Conservation (phyloP, 495 filamentous ascomycete species). For the Talaromyces ruber region DNA sequence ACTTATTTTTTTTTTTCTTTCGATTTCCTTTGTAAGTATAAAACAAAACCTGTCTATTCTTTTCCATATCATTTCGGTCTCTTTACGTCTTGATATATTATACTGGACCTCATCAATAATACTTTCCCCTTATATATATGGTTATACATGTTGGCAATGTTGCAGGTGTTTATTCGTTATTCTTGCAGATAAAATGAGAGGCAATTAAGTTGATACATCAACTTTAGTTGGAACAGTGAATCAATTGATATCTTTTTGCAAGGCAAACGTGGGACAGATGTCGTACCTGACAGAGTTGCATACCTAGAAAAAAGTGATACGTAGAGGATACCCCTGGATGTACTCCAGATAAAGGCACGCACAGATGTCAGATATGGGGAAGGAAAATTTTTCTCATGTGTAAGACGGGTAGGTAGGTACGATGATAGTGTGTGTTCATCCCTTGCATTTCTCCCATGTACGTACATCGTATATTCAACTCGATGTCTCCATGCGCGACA, state of each 20-base stretch:
- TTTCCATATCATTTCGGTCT: not conserved
- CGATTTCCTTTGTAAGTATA: conserved; percentile 1
- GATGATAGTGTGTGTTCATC: not conserved
- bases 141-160: not conserved
- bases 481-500: not conserved
- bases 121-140: not conserved
- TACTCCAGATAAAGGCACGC: not conserved
- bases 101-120: not conserved
- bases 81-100: not conserved
- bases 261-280: not conserved
- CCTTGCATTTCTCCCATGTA: not conserved
- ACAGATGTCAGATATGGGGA: not conserved
- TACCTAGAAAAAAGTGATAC: not conserved
- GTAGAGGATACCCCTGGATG: not conserved
- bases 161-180: not conserved
- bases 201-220: not conserved
- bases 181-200: not conserved
- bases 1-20: not conserved
- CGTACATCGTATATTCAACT: not conserved
- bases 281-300: not conserved
- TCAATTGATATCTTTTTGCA: not conserved
- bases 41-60: not conserved
- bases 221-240: not conserved
- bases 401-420: not conserved
- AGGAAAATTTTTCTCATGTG: not conserved